Base-by-base conservation (phyloP, 768 basidiomycete species). In the Butyriboletus loyo region DNA sequence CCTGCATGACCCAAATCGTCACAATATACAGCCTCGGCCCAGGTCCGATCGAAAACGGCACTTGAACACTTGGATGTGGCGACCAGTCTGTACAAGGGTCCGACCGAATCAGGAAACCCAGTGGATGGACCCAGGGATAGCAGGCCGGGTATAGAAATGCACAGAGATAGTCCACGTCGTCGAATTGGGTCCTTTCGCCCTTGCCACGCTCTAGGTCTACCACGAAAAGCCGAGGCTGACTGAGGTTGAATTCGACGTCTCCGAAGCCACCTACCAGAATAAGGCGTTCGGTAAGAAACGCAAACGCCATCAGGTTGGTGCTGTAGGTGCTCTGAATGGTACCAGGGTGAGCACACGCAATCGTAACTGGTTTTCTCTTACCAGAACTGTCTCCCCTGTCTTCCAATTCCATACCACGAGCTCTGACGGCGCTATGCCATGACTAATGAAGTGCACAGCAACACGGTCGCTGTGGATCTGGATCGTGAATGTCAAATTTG, bases 371-470 rank as follows among this genome's bases (percentile, higher is more conserved):
- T 19, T 21, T 11, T 15, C 21, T 71, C 79, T 72, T 59, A 87
- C 85, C 55, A 78, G 52, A 57, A 81, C 63, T 7, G 72, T 62
- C 10, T 65, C 58, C 7, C 82, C 82, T 5, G 77, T 82, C 61
- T 79, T 80, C 87, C 86, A 88, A 49, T 87, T 77, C 85, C 84
- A 88, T 21, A 85, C 68, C 22, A 77, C 67, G 13, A 87, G 63
- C 56, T 82, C 78, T 28, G 74, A 77, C 41, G 71, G 71, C 31
- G 62, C 61, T 7, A 50, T 53, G 35, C 68, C 71, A 9, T 52
- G 52, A 50, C 67, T 66, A 46, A 71, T 55, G 48, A 80, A 80
- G 7, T 82, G 69, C 36, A 87, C 65, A 11, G 75, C 82, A 17
- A 87, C 55, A 28, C 73, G 71, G 28, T 83, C 75, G 7, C 74